phyloP scores from a whole-genome alignment of 2,329 filamentous ascomycete species.

The Verticillium nubilum region DNA sequence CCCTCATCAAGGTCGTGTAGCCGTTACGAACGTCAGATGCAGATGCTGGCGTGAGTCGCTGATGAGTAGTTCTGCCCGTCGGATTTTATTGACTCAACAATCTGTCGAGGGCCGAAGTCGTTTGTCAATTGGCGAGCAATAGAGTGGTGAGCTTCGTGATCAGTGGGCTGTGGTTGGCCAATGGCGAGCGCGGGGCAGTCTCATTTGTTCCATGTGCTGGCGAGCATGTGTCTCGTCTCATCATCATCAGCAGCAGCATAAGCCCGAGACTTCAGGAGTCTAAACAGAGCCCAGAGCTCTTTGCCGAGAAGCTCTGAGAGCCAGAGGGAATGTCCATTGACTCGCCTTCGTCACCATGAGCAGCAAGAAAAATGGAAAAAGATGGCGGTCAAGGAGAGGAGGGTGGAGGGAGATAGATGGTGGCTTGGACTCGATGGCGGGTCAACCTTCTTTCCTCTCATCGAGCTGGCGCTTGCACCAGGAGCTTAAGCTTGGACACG shows the following conservation, averaged over 20 bases:
- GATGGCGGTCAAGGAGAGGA: not conserved
- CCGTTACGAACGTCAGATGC: not conserved
- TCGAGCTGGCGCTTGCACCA: not conserved
- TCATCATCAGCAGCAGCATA: not conserved
- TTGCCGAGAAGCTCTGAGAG: not conserved
- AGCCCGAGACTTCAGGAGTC: not conserved
- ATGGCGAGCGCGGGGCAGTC: constrained; percentile 16
- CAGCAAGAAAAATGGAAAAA: not conserved
- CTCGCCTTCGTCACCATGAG: not conserved
- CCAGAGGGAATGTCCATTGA: not conserved
- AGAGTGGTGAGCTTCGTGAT: constrained; percentile 15
- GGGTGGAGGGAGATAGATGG: not conserved
- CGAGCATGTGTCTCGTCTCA: not conserved
- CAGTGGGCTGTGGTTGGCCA: constrained; percentile 24
- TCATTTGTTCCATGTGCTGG: not conserved
- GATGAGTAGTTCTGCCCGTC: not conserved
- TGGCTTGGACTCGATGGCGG: not conserved
- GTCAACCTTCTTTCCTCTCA: not conserved
- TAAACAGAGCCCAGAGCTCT: not conserved
- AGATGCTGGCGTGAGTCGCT: not conserved
- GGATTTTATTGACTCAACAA: not conserved
- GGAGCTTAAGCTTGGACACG: not conserved
- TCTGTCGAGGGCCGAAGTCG: not conserved
- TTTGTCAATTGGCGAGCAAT: constrained; percentile 8
- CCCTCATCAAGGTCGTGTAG: not conserved